Evolutionary conservation across 2,329 filamentous ascomycete genomes (phyloP).

Genomic region (Hortaea sp.): DNA sequence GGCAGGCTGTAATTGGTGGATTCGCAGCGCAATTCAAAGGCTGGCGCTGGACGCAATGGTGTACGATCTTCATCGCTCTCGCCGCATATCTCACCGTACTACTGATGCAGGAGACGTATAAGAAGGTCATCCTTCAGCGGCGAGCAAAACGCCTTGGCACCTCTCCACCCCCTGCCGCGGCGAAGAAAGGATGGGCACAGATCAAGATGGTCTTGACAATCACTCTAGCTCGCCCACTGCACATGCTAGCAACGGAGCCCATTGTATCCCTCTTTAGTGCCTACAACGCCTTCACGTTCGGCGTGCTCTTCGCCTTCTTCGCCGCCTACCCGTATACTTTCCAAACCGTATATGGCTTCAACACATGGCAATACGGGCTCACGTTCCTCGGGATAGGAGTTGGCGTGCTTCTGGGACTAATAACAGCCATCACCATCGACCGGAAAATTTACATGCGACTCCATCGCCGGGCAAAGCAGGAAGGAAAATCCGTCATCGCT

Average conservation of each 20-base stretch:
- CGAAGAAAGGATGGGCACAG: conserved; percentile 17
- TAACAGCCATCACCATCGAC: conserved; percentile 28
- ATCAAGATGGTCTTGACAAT: conserved; percentile 22
- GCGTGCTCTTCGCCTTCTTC: conserved; percentile 24
- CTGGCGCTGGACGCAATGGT: conserved; percentile 37
- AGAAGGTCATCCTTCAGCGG: conserved; percentile 36
- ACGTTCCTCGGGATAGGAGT: conserved; percentile 63
- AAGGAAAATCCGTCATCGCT: conserved; percentile 16
- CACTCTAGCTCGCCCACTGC: conserved; percentile 23
- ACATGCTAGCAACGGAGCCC: conserved; percentile 27
- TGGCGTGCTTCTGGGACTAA: conserved; percentile 52
- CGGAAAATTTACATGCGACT: conserved; percentile 26
- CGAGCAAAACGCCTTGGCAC: conserved; percentile 26
- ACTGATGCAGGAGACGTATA: conserved; percentile 47
- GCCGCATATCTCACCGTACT: conserved; percentile 29
- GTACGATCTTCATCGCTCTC: conserved; percentile 30
- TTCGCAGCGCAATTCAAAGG: conserved; percentile 32
- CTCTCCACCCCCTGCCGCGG: conserved; percentile 10
- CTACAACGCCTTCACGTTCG: conserved; percentile 24
- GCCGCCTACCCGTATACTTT: conserved; percentile 41
- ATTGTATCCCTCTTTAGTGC: conserved; percentile 24
- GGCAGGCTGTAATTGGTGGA: conserved; percentile 31
- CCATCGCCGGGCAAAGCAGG: conserved; percentile 17
- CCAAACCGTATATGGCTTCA: conserved; percentile 60
- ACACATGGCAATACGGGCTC: conserved; percentile 65